A percentile compares a stretch with the other conserved stretches of the same genome.
These are phyloP conservation scores for Lactifluus subvellereus DNA, from an alignment of 768 basidiomycete genomes.

Conservation along the genomic window DNA sequence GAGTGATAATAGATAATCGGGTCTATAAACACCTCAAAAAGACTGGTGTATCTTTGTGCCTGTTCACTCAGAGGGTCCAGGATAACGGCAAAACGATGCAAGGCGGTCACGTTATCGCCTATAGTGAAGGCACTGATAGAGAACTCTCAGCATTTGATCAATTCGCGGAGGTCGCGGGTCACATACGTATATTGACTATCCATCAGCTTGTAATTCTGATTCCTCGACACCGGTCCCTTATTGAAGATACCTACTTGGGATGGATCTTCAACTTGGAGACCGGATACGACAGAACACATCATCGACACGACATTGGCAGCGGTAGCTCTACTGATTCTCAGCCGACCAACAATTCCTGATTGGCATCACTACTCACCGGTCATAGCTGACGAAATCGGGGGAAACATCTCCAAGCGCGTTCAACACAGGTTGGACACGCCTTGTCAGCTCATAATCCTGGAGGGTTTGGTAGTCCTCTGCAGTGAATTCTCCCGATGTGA, in stretches of 20 bases:
- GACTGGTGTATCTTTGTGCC: conserved; percentile 80
- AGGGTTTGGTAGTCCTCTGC: conserved; percentile 69
- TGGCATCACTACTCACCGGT: not conserved
- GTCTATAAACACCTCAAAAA: conserved; percentile 54
- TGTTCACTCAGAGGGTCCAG: conserved; percentile 81
- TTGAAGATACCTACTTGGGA: conserved; percentile 72
- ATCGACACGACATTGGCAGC: conserved; percentile 57
- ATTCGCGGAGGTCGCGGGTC: not conserved
- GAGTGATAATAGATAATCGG: not conserved
- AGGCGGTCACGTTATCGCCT: conserved; percentile 62
- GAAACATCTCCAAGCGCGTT: conserved; percentile 54
- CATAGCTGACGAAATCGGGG: conserved; percentile 26
- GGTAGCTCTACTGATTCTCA: conserved; percentile 37
- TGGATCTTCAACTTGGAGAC: conserved; percentile 65
- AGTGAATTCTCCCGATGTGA: conserved; percentile 52
- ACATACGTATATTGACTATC: conserved; percentile 62
- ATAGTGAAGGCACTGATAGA: conserved; percentile 54
- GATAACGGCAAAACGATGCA: conserved; percentile 65
- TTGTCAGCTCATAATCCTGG: conserved; percentile 65
- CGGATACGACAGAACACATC: conserved; percentile 65
- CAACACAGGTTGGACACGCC: conserved; percentile 63
- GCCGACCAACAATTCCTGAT: not conserved
- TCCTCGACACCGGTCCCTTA: conserved; percentile 52
- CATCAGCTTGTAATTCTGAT: conserved; percentile 53
- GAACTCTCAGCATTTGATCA: conserved; percentile 14